phyloP scores from a whole-genome alignment of 2,329 filamentous ascomycete species.

The Aureobasidium zeae region DNA sequence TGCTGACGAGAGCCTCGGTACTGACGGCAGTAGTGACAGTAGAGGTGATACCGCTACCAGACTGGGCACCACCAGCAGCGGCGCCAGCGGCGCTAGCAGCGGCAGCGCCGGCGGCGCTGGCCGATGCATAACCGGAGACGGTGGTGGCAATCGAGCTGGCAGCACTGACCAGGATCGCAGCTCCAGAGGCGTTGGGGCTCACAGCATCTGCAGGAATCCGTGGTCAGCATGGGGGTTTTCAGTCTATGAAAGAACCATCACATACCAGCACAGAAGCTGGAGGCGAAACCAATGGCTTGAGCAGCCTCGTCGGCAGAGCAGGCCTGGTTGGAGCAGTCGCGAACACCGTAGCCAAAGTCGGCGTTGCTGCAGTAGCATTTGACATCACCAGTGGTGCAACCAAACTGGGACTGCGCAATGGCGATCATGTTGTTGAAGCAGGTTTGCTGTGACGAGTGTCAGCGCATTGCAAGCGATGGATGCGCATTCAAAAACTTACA shows the following conservation, averaged over 20 bases:
- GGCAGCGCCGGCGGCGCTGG: constrained; percentile 16
- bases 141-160: constrained; percentile 5
- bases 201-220: too few relatives aligned
- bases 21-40: constrained; percentile 19
- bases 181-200: constrained; percentile 1
- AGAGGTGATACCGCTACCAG: constrained; percentile 4
- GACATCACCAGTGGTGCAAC: constrained; percentile 26
- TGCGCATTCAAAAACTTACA: constrained; percentile 23
- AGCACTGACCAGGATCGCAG: constrained; percentile 5
- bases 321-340: constrained; percentile 31
- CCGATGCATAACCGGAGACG: constrained; percentile 16
- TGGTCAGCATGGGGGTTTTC: too few relatives aligned
- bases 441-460: constrained; percentile 22
- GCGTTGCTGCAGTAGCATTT: constrained; percentile 30
- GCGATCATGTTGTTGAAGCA: constrained; percentile 31
- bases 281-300: constrained; percentile 26
- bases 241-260: too few relatives aligned
- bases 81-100: constrained; percentile 10
- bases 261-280: constrained; percentile 25
- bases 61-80: constrained; percentile 1
- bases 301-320: constrained; percentile 23
- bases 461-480: neutral
- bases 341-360: constrained; percentile 32
- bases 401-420: constrained; percentile 24
- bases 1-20: constrained; percentile 25